Conservation (phyloP, 2,329 filamentous ascomycete genomes). For the Xylariaceae sp. region DNA sequence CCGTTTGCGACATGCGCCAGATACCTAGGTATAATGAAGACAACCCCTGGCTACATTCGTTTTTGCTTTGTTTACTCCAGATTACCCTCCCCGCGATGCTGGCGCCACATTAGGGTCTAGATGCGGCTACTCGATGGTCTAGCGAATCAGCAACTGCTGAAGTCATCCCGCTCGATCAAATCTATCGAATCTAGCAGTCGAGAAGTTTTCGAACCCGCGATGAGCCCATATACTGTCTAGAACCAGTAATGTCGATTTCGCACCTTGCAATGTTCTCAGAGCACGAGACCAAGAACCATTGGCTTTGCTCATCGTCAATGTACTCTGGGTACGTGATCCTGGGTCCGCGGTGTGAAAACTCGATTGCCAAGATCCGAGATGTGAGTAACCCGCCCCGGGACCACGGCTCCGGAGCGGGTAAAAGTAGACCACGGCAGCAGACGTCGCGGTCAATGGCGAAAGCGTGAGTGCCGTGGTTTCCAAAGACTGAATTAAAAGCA, state of each 20-base stretch:
- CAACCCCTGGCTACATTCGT: background rate
- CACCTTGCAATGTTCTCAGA: too few relatives aligned
- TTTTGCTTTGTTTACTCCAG: background rate
- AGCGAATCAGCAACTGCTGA: background rate
- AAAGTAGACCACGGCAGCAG: background rate
- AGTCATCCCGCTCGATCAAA: background rate
- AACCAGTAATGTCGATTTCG: too few relatives aligned
- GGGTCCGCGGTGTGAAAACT: background rate
- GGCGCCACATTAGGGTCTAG: background rate
- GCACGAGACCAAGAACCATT: too few relatives aligned
- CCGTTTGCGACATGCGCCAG: too few relatives aligned
- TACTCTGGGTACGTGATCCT: background rate
- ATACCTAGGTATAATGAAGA: too few relatives aligned
- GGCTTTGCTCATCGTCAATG: too few relatives aligned
- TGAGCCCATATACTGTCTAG: too few relatives aligned
- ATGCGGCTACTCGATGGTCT: background rate
- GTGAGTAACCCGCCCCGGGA: background rate
- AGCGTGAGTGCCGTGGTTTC: background rate
- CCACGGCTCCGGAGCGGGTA: background rate
- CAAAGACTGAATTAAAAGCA: background rate
- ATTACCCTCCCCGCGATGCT: background rate
- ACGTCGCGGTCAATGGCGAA: background rate
- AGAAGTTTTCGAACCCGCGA: too few relatives aligned
- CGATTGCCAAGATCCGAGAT: background rate
- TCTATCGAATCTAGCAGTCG: too few relatives aligned